These are phyloP conservation scores for Arthrobotrys entomopaga DNA, from an alignment of 2,329 filamentous ascomycete genomes.

Conservation along the genomic window DNA sequence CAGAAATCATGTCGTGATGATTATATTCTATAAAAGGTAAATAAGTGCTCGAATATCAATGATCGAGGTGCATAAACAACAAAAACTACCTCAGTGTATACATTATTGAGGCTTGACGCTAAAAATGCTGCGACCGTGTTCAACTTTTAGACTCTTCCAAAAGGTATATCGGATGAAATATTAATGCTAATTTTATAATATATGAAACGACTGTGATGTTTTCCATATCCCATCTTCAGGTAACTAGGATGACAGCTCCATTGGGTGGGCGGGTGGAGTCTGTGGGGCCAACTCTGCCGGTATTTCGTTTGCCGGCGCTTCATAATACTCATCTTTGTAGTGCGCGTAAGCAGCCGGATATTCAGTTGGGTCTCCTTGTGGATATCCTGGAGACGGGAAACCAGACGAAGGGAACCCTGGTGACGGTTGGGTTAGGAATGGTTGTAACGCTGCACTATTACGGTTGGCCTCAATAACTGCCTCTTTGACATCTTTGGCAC, in stretches of 20 bases:
- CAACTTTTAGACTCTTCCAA: too few species aligned
- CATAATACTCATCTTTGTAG: slow-evolving; percentile 38
- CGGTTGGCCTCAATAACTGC: slow-evolving; percentile 40
- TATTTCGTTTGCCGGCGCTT: slow-evolving; percentile 25
- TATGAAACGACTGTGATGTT: background rate
- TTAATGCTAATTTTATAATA: too few species aligned
- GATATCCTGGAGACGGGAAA: slow-evolving; percentile 27
- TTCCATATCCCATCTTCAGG: slow-evolving; percentile 1
- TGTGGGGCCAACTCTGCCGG: slow-evolving; percentile 33
- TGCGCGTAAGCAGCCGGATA: background rate
- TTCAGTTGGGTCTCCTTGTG: slow-evolving; percentile 1
- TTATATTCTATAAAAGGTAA: too few species aligned
- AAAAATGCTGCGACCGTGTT: background rate
- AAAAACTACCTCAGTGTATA: background rate
- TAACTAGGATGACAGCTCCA: slow-evolving; percentile 20
- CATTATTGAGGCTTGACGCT: background rate
- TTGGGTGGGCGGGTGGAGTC: background rate
- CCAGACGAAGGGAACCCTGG: slow-evolving; percentile 39
- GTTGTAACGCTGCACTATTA: slow-evolving; percentile 37
- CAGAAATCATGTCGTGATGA: too few species aligned
- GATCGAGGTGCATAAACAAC: too few species aligned
- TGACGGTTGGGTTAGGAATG: slow-evolving; percentile 42
- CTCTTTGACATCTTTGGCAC: slow-evolving; percentile 43
- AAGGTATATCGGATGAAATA: too few species aligned
- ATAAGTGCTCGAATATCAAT: too few species aligned